Conservation (phyloP, 2,329 filamentous ascomycete species). For the Colletotrichum sp. region DNA sequence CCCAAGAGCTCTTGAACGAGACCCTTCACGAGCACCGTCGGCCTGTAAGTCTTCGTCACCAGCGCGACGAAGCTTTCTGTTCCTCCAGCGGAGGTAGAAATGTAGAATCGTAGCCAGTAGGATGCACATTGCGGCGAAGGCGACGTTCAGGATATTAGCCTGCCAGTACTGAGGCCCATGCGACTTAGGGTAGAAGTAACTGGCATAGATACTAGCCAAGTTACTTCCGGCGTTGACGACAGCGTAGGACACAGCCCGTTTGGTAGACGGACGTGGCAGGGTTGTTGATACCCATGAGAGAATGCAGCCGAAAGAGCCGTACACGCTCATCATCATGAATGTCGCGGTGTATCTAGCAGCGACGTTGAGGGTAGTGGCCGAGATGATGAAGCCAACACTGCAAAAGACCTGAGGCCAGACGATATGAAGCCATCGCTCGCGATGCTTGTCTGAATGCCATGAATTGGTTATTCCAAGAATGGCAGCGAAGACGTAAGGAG, state of each 20-base stretch:
- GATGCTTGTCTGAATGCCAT: slow-evolving; percentile 47
- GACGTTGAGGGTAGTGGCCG: neutral
- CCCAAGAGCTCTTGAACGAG: neutral
- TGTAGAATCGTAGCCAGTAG: neutral
- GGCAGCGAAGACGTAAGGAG: slow-evolving; percentile 13
- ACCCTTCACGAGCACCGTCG: neutral
- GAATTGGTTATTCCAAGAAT: slow-evolving; percentile 25
- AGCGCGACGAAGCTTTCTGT: neutral
- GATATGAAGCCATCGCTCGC: slow-evolving; percentile 52
- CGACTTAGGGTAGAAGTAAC: slow-evolving; percentile 57
- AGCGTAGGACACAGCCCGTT: slow-evolving; percentile 66
- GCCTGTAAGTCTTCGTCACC: neutral
- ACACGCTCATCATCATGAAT: slow-evolving; percentile 1
- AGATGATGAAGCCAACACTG: slow-evolving; percentile 24
- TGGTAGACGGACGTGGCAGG: slow-evolving; percentile 74
- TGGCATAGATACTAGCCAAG: slow-evolving; percentile 59
- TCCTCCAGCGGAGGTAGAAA: neutral
- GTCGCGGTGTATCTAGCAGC: slow-evolving; percentile 10
- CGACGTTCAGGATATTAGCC: neutral
- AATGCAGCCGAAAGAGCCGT: neutral
- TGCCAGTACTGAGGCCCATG: slow-evolving; percentile 67
- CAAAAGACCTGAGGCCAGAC: slow-evolving; percentile 44
- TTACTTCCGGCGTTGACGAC: slow-evolving; percentile 61
- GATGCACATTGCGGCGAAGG: neutral
- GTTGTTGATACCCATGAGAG: slow-evolving; percentile 79